phyloP scores from a whole-genome alignment of 176 grass and related monocot genomes.

The Aegilops speltoides region DNA sequence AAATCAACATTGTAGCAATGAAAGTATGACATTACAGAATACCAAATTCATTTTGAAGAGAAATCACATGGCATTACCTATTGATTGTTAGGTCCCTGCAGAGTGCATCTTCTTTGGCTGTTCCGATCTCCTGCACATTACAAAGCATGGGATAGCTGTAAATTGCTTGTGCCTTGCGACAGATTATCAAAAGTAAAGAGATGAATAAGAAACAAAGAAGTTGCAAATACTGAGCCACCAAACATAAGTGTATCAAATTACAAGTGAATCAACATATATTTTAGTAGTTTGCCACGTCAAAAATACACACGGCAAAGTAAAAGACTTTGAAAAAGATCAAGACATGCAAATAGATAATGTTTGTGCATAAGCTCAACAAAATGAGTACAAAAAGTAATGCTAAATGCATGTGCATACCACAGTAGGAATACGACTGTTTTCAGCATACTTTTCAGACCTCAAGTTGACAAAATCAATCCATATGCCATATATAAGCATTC shows the following conservation, averaged over 20 bases:
- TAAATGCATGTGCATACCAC: slow-evolving; percentile 59
- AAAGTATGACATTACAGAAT: background rate
- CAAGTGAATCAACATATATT: background rate
- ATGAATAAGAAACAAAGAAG: slow-evolving; percentile 21
- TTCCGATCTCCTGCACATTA: slow-evolving; percentile 74
- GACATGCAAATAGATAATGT: slow-evolving; percentile 12
- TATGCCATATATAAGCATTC: slow-evolving; percentile 68
- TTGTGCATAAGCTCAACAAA: background rate
- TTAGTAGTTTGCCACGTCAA: background rate
- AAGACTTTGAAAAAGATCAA: background rate
- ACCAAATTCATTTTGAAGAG: background rate
- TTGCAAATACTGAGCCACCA: slow-evolving; percentile 11
- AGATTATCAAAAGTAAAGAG: background rate
- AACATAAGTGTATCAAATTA: slow-evolving; percentile 6
- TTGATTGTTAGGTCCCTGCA: slow-evolving; percentile 96
- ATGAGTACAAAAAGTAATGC: slow-evolving; percentile 2
- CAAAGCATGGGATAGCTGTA: slow-evolving; percentile 4
- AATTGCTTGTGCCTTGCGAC: slow-evolving; percentile 18
- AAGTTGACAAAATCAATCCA: slow-evolving; percentile 99
- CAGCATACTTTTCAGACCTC: slow-evolving; percentile 90
- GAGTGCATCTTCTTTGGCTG: slow-evolving; percentile 86
- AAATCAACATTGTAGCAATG: background rate
- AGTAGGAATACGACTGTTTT: slow-evolving; percentile 91
- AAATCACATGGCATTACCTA: slow-evolving; percentile 49
- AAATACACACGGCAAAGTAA: background rate